Percentiles rank a stretch among this genome's conserved stretches.
These are phyloP conservation scores for Leccinum fallax DNA, from an alignment of 1,284 basidiomycete species.

Conservation along the genomic window DNA sequence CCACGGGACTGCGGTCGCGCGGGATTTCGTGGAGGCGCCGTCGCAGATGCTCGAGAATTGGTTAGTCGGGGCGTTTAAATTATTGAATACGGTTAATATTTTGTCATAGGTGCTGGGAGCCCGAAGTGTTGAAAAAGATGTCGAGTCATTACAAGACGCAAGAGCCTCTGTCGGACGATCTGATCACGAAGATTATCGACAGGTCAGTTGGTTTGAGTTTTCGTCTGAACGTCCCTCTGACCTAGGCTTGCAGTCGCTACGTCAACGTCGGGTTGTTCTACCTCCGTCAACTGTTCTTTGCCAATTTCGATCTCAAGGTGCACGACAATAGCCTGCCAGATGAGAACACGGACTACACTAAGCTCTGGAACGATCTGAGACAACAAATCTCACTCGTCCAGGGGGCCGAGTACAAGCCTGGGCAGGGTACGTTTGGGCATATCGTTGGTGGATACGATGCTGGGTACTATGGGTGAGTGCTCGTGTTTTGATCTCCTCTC, in stretches of 20 bases:
- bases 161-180: constrained; percentile 67
- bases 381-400: constrained; percentile 70
- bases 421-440: constrained; percentile 48
- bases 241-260: constrained; percentile 56
- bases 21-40: constrained; percentile 87
- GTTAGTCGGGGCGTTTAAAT: constrained; percentile 39
- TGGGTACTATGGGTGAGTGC: neutral
- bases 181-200: constrained; percentile 75
- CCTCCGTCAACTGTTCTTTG: constrained; percentile 79
- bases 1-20: constrained; percentile 77
- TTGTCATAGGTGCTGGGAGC: constrained; percentile 70
- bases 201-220: constrained; percentile 49
- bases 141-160: constrained; percentile 74
- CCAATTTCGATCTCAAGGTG: constrained; percentile 74
- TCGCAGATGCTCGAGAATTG: constrained; percentile 92
- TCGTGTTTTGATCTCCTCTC: neutral
- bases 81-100: neutral
- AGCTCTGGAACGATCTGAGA: constrained; percentile 72
- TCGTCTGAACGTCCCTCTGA: neutral
- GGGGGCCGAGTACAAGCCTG: constrained; percentile 55
- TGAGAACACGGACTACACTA: constrained; percentile 58
- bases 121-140: constrained; percentile 69
- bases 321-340: constrained; percentile 62
- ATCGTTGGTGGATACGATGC: constrained; percentile 3
- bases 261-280: constrained; percentile 81